Base-by-base conservation (phyloP, 768 basidiomycete species). In the Russula lepida region DNA sequence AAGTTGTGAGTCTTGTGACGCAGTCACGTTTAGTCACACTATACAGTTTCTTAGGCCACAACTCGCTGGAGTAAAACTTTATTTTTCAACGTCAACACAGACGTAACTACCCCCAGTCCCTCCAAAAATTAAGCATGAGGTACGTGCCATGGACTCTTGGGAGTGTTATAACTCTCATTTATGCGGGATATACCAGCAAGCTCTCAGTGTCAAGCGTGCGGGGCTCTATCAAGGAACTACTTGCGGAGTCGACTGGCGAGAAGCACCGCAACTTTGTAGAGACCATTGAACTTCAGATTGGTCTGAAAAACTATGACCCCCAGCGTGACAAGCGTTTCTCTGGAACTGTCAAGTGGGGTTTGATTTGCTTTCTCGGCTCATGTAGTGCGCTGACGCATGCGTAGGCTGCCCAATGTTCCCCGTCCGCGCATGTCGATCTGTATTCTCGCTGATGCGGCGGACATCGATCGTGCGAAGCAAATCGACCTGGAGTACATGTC, bases 281-380 rank as follows among this genome's bases (percentile, higher is more conserved):
- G 82, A 97, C 94, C 60, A 86, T 95, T 72, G 94, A 97, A 76
- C 83, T 97, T 69, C 93, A 95, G 76, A 91, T 97, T 69, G 94
- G 94, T 68, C 83, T 97, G 71, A 97, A 95, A 82, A 97, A 97
- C 84, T 97, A 97, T 80, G 94, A 99, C 76, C 95, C 97, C 69
- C 97, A 98, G 85, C 82, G 97, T 67, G 97, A 99, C 78, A 99
- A 98, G 82, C 97, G 97, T 92, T 98, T 99, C 90, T 95, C 92
- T 67, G 93, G 93, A 71, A 97, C 93, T 54, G 92, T 95, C 78
- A 95, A 95, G 94, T 94, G 67, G 67, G 63, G 82, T 74, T 30
- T n/a, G 9, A n/a, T 43, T 25, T 17, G 21, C 27, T 21, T 12
- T 30, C 46, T 25, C 52, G 33, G 39, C 5, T 27, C 4, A 35